Percentiles rank a stretch among this genome's conserved stretches.
Conservation (phyloP, 2,329 filamentous ascomycete species). For the Aspergillus ibericus region DNA sequence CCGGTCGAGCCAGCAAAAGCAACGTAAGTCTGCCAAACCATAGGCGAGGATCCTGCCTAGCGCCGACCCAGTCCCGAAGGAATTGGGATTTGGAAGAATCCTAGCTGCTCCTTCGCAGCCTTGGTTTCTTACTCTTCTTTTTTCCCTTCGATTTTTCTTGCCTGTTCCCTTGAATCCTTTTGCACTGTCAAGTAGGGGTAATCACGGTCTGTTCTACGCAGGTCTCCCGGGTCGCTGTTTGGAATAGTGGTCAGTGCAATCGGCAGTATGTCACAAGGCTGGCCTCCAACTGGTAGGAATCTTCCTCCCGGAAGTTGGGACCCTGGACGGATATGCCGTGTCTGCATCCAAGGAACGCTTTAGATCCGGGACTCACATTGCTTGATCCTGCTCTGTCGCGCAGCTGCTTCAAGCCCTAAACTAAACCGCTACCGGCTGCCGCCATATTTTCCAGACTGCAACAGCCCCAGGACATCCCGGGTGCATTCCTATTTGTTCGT, state of each 20-base stretch:
- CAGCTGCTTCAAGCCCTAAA: slow-evolving; percentile 13
- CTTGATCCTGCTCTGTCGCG: slow-evolving; percentile 13
- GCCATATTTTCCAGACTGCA: slow-evolving; percentile 11
- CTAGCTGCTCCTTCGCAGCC: neutral
- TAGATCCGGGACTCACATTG: slow-evolving; percentile 13
- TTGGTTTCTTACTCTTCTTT: neutral
- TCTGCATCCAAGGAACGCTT: slow-evolving; percentile 18
- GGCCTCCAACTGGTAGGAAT: slow-evolving; percentile 14
- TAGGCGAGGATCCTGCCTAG: slow-evolving; percentile 3
- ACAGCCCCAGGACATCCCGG: slow-evolving; percentile 12
- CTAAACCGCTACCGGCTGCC: slow-evolving; percentile 8
- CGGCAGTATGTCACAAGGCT: slow-evolving; percentile 21
- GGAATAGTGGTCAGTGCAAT: slow-evolving; percentile 26
- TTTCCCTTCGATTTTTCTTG: neutral
- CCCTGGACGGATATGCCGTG: slow-evolving; percentile 18
- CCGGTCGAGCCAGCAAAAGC: neutral
- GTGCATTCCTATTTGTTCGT: slow-evolving; percentile 23
- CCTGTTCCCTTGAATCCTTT: neutral
- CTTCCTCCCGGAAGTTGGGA: slow-evolving; percentile 17
- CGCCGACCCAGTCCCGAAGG: neutral
- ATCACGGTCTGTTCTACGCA: neutral
- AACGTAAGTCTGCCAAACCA: neutral
- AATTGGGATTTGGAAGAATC: slow-evolving; percentile 1
- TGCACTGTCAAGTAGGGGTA: neutral
- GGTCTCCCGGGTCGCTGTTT: too few relatives aligned